Percentiles rank a stretch among this genome's conserved stretches.
phyloP scores from a whole-genome alignment of 371 early-diverging fungal species.

The Actinomucor elegans region DNA sequence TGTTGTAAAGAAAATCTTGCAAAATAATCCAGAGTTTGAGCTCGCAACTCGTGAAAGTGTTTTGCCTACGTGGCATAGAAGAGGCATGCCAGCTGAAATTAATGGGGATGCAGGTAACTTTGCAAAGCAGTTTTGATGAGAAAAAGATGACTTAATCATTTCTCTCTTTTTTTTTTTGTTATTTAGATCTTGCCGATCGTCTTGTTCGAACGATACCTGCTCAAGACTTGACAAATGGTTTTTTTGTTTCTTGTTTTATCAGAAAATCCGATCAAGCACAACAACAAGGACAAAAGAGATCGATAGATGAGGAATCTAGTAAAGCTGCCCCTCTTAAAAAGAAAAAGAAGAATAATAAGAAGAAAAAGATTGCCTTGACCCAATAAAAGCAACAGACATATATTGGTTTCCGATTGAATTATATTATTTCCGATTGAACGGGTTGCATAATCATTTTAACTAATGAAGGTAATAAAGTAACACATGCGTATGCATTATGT shows the following conservation, averaged over 20 bases:
- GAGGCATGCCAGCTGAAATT: conserved; percentile 64
- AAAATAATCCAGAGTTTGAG: conserved; percentile 52
- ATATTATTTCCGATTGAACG: too few species aligned
- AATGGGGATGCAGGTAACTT: conserved; percentile 21
- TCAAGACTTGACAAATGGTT: conserved; percentile 77
- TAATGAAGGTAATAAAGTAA: too few species aligned
- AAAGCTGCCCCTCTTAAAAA: conserved; percentile 4
- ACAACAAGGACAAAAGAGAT: conserved; percentile 5
- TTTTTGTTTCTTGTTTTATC: conserved; percentile 84
- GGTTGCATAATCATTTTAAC: too few species aligned
- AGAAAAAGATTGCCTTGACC: conserved; percentile 19
- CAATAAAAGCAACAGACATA: too few species aligned
- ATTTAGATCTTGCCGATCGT: conserved; percentile 50
- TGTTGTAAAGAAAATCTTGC: conserved; percentile 75
- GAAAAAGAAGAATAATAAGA: conserved; percentile 26
- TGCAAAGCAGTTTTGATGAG: too few species aligned
- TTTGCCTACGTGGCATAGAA: conserved; percentile 74
- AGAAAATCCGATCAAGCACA: conserved; percentile 35
- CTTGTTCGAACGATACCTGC: conserved; percentile 71
- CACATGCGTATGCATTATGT: too few species aligned
- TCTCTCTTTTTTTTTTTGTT: too few species aligned
- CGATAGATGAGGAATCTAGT: not conserved
- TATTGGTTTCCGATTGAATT: too few species aligned
- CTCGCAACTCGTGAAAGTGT: conserved; percentile 58
- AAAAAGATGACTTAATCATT: not conserved